Evolutionary conservation across 1,284 basidiomycete genomes (phyloP).

Genomic region (Singerocomus rubriflavus): DNA sequence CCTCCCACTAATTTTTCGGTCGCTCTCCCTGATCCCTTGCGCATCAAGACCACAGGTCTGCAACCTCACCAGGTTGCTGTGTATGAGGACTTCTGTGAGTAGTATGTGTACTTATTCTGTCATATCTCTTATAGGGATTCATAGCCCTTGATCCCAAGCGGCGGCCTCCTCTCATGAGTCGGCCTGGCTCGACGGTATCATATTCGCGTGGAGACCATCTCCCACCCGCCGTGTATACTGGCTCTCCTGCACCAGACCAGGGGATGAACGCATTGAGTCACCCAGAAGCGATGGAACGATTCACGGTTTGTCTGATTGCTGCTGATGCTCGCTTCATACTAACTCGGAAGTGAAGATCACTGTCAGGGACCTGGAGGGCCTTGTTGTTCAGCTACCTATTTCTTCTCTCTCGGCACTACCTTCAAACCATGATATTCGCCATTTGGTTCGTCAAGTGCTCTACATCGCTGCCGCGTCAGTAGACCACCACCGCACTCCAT

Average conservation of each 20-base stretch:
- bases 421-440: slow-evolving; percentile 82
- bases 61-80: slow-evolving; percentile 83
- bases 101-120: not conserved
- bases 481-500: slow-evolving; percentile 82
- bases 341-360: slow-evolving; percentile 44
- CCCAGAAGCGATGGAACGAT: slow-evolving; percentile 75
- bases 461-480: slow-evolving; percentile 74
- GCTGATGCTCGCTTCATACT: not conserved
- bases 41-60: slow-evolving; percentile 83
- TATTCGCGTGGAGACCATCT: slow-evolving; percentile 47
- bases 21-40: slow-evolving; percentile 85
- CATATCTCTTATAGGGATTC: slow-evolving; percentile 3
- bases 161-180: slow-evolving; percentile 45
- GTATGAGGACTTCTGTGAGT: slow-evolving; percentile 91
- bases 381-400: slow-evolving; percentile 66
- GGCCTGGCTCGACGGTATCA: slow-evolving; percentile 64
- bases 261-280: slow-evolving; percentile 46
- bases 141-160: slow-evolving; percentile 55
- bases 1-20: slow-evolving; percentile 74
- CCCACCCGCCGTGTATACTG: slow-evolving; percentile 42
- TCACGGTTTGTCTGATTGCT: slow-evolving; percentile 47
- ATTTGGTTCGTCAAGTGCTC: slow-evolving; percentile 79
- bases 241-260: slow-evolving; percentile 52
- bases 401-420: slow-evolving; percentile 69
- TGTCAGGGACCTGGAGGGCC: slow-evolving; percentile 77